Percentiles rank a stretch among this genome's conserved stretches.
Conservation (phyloP, 129 eudicot species). For the Flaveria ramosissima region DNA sequence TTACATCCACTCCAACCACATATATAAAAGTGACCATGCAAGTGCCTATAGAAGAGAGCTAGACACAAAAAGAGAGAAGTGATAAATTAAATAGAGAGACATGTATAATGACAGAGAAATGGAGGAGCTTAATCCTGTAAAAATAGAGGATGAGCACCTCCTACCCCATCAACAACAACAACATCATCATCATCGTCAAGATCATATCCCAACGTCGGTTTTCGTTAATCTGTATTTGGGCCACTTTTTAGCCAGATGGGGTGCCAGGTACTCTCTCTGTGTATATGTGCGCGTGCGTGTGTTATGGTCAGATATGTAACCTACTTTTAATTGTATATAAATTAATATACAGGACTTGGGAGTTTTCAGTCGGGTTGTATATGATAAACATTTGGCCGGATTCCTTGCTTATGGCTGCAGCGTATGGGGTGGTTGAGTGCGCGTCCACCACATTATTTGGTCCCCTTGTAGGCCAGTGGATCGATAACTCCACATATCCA, state of each 20-base stretch:
- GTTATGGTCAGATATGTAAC: not conserved
- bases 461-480: constrained; percentile 74
- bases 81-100: not conserved
- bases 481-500: constrained; percentile 67
- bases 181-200: constrained; percentile 22
- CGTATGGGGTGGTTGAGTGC: constrained; percentile 84
- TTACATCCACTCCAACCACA: not conserved
- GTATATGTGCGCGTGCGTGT: no score
- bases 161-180: constrained; percentile 24
- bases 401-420: constrained; percentile 83
- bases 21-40: not conserved
- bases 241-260: constrained; percentile 21
- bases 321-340: constrained; percentile 2
- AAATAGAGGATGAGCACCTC: constrained; percentile 24
- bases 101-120: constrained; percentile 11
- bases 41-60: no score
- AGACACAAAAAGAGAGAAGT: not conserved
- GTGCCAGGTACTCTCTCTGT: not conserved
- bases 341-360: constrained; percentile 70
- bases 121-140: constrained; percentile 5
- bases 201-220: not conserved
- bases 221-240: constrained; percentile 1
- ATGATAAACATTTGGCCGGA: constrained; percentile 92
- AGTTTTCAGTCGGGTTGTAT: constrained; percentile 91
- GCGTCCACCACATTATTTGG: constrained; percentile 79